Evolutionary conservation across 768 basidiomycete genomes (phyloP), one percentile per base, ranked within the genome.

Genomic region (Galerina marginata): DNA sequence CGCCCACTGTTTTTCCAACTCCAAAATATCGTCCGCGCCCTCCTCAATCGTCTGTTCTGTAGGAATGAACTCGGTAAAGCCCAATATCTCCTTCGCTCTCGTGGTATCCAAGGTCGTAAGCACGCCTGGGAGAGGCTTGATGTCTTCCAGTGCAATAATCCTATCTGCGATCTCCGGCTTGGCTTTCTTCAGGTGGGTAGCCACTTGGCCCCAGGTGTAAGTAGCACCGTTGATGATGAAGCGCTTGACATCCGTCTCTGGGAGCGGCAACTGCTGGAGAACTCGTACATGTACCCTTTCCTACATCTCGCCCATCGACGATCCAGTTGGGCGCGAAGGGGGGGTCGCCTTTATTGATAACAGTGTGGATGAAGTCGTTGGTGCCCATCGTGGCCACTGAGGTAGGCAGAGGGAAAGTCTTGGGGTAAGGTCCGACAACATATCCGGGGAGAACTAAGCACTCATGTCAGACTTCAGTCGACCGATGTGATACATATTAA

Each of bases 301-400:
- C 77, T 10, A 78, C 72, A 52, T 78, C 77, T 37, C 76, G 74
- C 23, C 75, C 77, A 45, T 79, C 77, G 55, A 72, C 72, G 55
- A 71, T 53, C 65, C 66, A 75, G 25, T 75, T 73, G 6, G 66
- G 66, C 2, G 68, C 49, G 15, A 59, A 61, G 4, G 66, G 65
- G 10, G 68, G 56, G 2, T 51, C 58, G 26, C 58, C 65, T 15
- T 73, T 72, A n/a, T 57, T 68, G 58, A 77, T 63, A n/a, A 78
- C 66, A 6, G 42, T 58, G 57, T 66, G 66, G 29, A 74, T 59
- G 51, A 72, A 61, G 49, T 66, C 59, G 67, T 77, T 76, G 23
- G 74, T 74, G 23, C 73, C 75, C 40, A 77, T 69, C 23, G 37
- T 53, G 10, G 44, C 54, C 1, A 48, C 33, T 40, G 63, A 60